These are phyloP conservation scores for Hippophae tibetana DNA, from an alignment of 306 rosid species.

Conservation along the genomic window DNA sequence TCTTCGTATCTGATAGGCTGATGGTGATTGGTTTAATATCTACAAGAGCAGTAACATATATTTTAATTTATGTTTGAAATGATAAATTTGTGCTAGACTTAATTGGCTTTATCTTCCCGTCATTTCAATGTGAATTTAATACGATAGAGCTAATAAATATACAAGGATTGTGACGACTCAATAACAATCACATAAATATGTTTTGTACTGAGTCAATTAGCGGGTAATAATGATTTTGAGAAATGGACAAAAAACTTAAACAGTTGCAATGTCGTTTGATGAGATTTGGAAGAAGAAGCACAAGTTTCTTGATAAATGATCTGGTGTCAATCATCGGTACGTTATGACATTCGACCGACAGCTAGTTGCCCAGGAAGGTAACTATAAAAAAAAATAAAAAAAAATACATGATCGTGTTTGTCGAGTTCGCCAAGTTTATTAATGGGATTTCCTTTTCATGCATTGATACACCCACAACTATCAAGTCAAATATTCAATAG, in stretches of 20 bases:
- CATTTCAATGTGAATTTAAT: conserved; percentile 28
- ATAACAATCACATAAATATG: neutral
- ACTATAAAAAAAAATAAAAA: too few relatives aligned
- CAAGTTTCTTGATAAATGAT: neutral
- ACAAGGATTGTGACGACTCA: conserved; percentile 6
- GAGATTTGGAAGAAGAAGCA: neutral
- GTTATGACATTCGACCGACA: too few relatives aligned
- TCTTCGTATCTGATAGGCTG: conserved; percentile 34
- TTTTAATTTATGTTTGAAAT: conserved; percentile 42
- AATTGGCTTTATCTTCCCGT: conserved; percentile 43
- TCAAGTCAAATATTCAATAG: neutral
- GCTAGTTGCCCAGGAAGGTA: too few relatives aligned
- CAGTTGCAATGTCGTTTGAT: neutral
- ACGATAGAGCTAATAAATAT: conserved; percentile 24
- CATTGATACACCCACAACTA: conserved; percentile 11
- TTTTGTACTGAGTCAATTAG: conserved; percentile 3
- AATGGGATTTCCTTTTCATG: neutral
- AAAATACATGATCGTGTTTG: too few relatives aligned
- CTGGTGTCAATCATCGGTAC: neutral
- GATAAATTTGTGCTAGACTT: conserved; percentile 29
- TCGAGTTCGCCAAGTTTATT: too few relatives aligned
- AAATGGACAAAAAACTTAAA: conserved; percentile 17
- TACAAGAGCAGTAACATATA: conserved; percentile 11
- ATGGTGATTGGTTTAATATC: conserved; percentile 43
- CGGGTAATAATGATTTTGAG: conserved; percentile 18